Evolutionary conservation across 2,329 filamentous ascomycete species (phyloP).

Genomic region (Cordyceps javanica): DNA sequence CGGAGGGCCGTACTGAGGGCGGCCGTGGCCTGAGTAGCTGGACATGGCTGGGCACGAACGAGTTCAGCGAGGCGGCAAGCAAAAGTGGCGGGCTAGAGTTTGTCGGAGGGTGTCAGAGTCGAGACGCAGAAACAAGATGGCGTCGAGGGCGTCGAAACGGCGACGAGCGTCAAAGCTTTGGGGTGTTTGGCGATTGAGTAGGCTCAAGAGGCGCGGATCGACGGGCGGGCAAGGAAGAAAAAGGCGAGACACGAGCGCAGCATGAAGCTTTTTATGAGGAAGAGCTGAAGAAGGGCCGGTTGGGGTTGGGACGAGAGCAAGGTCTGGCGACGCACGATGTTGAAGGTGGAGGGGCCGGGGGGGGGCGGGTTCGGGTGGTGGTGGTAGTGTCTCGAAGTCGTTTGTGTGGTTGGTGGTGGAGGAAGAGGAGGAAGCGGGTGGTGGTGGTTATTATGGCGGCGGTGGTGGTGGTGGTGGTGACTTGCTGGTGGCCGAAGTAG

Average conservation of each 20-base stretch:
- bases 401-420: background rate
- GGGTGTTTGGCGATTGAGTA: too few relatives aligned
- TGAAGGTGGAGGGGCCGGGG: background rate
- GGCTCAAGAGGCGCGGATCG: background rate
- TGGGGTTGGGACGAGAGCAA: too few relatives aligned
- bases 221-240: background rate
- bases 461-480: background rate
- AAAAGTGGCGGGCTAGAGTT: too few relatives aligned
- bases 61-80: background rate
- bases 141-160: background rate
- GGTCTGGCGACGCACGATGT: background rate
- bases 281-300: background rate
- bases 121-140: background rate
- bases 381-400: background rate
- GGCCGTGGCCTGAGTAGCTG: slow-evolving; percentile 7
- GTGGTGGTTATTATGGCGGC: background rate
- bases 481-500: too few relatives aligned
- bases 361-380: background rate
- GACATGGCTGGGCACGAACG: slow-evolving; percentile 4
- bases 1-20: slow-evolving; percentile 8
- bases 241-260: background rate
- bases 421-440: background rate
- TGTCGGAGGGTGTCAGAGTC: background rate
- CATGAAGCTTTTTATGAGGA: slow-evolving; percentile 4
- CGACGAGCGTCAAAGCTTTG: too few relatives aligned